These are phyloP conservation scores for Colletotrichum horii DNA, from an alignment of 2,329 filamentous ascomycete species.

Conservation along the genomic window DNA sequence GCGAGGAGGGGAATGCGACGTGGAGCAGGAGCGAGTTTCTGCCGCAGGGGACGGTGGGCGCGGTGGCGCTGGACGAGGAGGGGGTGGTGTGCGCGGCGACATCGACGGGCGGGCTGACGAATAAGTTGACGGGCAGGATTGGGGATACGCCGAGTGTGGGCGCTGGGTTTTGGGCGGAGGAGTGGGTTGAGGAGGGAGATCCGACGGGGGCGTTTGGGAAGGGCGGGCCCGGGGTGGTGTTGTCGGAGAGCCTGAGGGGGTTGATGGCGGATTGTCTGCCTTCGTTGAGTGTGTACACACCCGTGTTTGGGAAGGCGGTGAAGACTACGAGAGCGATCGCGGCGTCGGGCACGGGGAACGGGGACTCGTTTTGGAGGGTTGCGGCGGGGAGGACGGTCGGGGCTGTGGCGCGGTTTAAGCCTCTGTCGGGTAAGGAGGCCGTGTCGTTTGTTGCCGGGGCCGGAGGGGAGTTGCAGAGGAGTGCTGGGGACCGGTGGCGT, in stretches of 20 bases:
- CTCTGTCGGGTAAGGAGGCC: conserved; percentile 58
- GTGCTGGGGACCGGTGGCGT: conserved; percentile 76
- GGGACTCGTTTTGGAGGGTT: conserved; percentile 82
- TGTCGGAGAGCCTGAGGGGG: conserved; percentile 49
- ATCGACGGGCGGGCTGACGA: conserved; percentile 80
- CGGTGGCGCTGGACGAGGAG: conserved; percentile 78
- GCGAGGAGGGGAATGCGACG: conserved; percentile 40
- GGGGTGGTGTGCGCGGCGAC: conserved; percentile 75
- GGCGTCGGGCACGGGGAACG: conserved; percentile 84
- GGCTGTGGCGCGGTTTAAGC: conserved; percentile 72
- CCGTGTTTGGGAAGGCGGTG: not conserved
- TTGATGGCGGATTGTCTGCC: conserved; percentile 67
- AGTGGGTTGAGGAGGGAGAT: conserved; percentile 66
- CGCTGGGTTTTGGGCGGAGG: conserved; percentile 89
- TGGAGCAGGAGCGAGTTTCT: conserved; percentile 72
- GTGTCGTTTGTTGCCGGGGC: conserved; percentile 71
- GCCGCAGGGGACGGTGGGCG: conserved; percentile 84
- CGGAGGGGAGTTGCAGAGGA: conserved; percentile 74
- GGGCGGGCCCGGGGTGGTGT: conserved; percentile 26
- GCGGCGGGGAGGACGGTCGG: conserved; percentile 75
- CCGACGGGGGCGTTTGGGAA: conserved; percentile 27
- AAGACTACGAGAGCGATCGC: conserved; percentile 54
- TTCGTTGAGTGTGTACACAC: conserved; percentile 44
- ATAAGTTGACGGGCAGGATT: conserved; percentile 84
- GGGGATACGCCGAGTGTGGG: conserved; percentile 86